Base-by-base conservation (phyloP, 139 green algal genomes). In the Chlamydomonas sp. region DNA sequence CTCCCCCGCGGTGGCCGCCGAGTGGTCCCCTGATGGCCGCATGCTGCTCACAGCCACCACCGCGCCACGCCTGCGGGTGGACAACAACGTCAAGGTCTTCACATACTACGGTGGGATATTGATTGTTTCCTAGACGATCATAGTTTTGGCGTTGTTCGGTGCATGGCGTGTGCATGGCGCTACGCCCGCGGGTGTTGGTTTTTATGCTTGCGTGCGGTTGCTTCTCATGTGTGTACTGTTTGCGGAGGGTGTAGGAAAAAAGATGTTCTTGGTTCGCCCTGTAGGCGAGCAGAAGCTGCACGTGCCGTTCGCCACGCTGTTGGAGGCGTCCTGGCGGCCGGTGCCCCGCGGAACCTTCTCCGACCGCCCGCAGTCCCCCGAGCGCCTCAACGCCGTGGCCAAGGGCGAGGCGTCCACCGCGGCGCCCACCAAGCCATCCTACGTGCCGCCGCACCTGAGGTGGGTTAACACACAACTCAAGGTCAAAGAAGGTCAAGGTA, bases 21-120 rank as follows among this genome's bases (percentile, higher is more conserved):
- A 98, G 73, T 99, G 98, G 98, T 94, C 96, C 15, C 98, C 98
- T 9, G 93, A 96, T 91, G 98, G 97, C 0, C 93, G 96, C 12
- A 88, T 95, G 77, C 71, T 99, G 20, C 78, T 99, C 75, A 96
- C 93, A 2, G 92, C 96, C 57, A 99, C 96, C 60, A 94, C 93
- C 7, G 94, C 98, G 5, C 98, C 98, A 0, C 91, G 98, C 16
- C 88, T 99, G 91, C 91, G 98, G 2, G 97, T 99, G 20, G 98
- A 99, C 95, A 99, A 99, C 91, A 95, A 83, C 74, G 71, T 93
- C 75, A 92, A 92, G 71, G 80, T 97, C 10, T 96, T 96, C 91
- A 98, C 95, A 68, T 99, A 99, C 85, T 93, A 95, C 67, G 97
- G 97, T 78, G 90, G 88, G 84, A 4, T n/a, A n/a, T n/a, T n/a